phyloP scores from a whole-genome alignment of 148 eudicot genomes.

The Fagopyrum tataricum region DNA sequence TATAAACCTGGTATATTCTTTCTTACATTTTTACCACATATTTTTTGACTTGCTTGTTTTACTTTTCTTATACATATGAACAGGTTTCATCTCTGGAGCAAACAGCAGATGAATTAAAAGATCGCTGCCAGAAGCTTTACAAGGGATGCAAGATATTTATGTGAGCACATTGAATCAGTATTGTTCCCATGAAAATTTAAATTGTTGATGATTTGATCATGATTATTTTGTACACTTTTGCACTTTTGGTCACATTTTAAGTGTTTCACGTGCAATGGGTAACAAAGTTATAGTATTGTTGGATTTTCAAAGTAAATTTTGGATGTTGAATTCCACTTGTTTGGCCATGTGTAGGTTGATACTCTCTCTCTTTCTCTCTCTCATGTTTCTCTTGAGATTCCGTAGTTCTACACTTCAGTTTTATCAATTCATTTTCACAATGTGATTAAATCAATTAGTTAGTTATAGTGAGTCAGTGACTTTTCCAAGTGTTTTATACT shows the following conservation, averaged over 20 bases:
- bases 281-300: background rate
- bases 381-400: background rate
- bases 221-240: background rate
- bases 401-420: background rate
- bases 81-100: conserved; percentile 55
- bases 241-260: background rate
- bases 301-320: background rate
- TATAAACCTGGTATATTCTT: background rate
- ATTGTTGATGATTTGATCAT: background rate
- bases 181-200: background rate
- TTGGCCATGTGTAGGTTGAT: background rate
- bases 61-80: conserved; percentile 11
- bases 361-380: background rate
- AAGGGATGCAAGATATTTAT: conserved; percentile 70
- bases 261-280: background rate
- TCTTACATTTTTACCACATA: background rate
- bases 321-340: background rate
- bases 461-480: background rate
- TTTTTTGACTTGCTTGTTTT: background rate
- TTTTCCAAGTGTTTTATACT: background rate
- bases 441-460: background rate
- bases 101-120: conserved; percentile 65
- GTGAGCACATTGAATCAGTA: conserved; percentile 30
- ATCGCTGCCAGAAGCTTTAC: conserved; percentile 73
- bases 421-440: background rate